phyloP scores from a whole-genome alignment of 169 alveolate genomes.

The Cryptosporidium parvum region DNA sequence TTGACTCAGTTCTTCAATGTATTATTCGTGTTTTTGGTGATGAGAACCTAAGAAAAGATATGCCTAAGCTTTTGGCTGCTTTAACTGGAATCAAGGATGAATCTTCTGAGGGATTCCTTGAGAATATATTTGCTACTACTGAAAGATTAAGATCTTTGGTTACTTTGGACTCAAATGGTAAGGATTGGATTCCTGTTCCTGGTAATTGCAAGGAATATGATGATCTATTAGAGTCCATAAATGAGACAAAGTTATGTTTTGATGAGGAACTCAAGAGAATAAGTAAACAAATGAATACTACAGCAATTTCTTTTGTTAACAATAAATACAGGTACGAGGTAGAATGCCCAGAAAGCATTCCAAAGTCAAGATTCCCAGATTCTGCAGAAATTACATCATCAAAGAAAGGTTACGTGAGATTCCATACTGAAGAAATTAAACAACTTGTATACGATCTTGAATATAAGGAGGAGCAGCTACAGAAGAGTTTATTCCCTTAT shows the following conservation, averaged over 20 bases:
- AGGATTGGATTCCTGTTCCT: constrained; percentile 78
- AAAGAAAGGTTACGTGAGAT: constrained; percentile 91
- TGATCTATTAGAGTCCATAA: constrained; percentile 75
- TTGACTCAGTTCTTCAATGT: constrained; percentile 64
- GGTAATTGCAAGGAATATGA: constrained; percentile 83
- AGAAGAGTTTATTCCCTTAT: constrained; percentile 87
- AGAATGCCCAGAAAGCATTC: constrained; percentile 87
- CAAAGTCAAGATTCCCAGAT: constrained; percentile 78
- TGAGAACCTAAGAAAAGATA: constrained; percentile 3
- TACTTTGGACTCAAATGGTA: constrained; percentile 18
- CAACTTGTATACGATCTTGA: constrained; percentile 86
- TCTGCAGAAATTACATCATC: constrained; percentile 91
- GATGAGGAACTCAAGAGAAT: constrained; percentile 73
- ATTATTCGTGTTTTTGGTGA: constrained; percentile 53
- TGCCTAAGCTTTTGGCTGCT: constrained; percentile 54
- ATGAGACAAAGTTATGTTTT: constrained; percentile 75
- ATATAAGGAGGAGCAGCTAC: constrained; percentile 89
- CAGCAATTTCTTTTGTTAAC: constrained; percentile 81
- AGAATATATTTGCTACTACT: constrained; percentile 20
- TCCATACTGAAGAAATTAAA: constrained; percentile 85
- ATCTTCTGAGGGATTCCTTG: constrained; percentile 29
- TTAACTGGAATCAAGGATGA: constrained; percentile 29
- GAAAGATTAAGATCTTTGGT: constrained; percentile 42
- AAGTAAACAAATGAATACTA: constrained; percentile 60
- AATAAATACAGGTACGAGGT: constrained; percentile 91